phyloP scores from a whole-genome alignment of 805 yeast species.

The Wickerhamomyces alni region DNA sequence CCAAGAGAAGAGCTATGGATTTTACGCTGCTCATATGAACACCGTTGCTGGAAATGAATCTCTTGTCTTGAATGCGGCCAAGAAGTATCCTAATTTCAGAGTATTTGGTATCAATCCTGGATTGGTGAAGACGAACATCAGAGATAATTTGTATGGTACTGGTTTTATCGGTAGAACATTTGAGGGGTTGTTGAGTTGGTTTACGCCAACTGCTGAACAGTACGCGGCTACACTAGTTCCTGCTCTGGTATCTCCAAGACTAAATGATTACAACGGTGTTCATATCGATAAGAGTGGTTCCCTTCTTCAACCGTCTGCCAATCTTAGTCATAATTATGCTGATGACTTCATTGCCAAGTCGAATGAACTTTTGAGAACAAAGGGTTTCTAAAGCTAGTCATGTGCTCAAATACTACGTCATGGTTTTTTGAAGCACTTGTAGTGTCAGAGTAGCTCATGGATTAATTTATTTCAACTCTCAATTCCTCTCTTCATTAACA shows the following conservation, averaged over 20 bases:
- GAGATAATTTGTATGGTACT: conserved; percentile 28
- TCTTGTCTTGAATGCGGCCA: conserved; percentile 22
- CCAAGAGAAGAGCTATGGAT: conserved; percentile 25
- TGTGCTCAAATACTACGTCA: no score
- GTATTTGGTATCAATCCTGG: conserved; percentile 37
- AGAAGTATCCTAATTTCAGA: conserved; percentile 17
- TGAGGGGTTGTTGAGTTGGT: conserved; percentile 27
- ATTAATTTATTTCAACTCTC: no score
- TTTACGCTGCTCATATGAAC: conserved; percentile 28
- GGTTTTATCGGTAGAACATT: conserved; percentile 19
- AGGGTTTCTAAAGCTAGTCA: neutral
- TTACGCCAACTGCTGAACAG: conserved; percentile 27
- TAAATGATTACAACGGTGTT: conserved; percentile 26
- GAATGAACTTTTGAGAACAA: conserved; percentile 11
- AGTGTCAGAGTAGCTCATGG: no score
- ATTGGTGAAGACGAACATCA: conserved; percentile 29
- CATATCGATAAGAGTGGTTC: conserved; percentile 26
- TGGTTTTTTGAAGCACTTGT: no score
- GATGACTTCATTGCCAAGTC: conserved; percentile 21
- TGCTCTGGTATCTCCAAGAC: conserved; percentile 23
- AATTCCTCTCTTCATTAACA: no score
- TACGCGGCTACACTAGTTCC: conserved; percentile 29
- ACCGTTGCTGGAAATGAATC: conserved; percentile 40
- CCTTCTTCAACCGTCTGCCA: conserved; percentile 22
- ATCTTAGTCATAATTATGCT: conserved; percentile 26